Evolutionary conservation across 495 filamentous ascomycete species (phyloP).

Genomic region (Hypoxylon trugodes): DNA sequence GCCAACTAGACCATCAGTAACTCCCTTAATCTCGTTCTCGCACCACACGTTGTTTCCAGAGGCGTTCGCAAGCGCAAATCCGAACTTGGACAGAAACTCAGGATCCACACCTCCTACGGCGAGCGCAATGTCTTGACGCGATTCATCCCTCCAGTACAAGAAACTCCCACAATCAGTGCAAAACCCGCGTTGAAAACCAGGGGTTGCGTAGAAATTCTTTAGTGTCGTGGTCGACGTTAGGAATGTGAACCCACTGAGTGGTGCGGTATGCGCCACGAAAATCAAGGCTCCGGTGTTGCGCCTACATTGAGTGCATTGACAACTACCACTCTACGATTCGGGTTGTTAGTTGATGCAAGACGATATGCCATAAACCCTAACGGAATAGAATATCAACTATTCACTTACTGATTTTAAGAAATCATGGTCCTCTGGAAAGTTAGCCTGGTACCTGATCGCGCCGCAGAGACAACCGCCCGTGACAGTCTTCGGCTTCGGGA

Average conservation of each 20-base stretch:
- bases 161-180: constrained; percentile 50
- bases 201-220: constrained; percentile 42
- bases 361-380: neutral
- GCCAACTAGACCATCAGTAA: constrained; percentile 49
- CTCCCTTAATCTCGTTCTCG: constrained; percentile 50
- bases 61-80: constrained; percentile 42
- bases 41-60: constrained; percentile 39
- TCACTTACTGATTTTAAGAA: constrained; percentile 43
- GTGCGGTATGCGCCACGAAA: constrained; percentile 39
- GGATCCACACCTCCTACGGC: constrained; percentile 48
- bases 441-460: constrained; percentile 45
- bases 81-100: constrained; percentile 49
- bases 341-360: neutral
- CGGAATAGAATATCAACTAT: neutral
- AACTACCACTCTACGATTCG: constrained; percentile 42
- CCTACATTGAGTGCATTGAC: constrained; percentile 54
- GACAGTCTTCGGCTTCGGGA: constrained; percentile 46
- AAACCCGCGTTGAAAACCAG: constrained; percentile 45
- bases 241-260: constrained; percentile 34
- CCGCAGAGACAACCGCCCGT: constrained; percentile 54
- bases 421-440: constrained; percentile 49
- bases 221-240: constrained; percentile 36
- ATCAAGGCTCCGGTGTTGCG: constrained; percentile 47
- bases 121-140: constrained; percentile 27
- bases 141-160: constrained; percentile 46